Base-by-base conservation (phyloP, 129 eudicot genomes). In the Helichrysum umbraculigerum region DNA sequence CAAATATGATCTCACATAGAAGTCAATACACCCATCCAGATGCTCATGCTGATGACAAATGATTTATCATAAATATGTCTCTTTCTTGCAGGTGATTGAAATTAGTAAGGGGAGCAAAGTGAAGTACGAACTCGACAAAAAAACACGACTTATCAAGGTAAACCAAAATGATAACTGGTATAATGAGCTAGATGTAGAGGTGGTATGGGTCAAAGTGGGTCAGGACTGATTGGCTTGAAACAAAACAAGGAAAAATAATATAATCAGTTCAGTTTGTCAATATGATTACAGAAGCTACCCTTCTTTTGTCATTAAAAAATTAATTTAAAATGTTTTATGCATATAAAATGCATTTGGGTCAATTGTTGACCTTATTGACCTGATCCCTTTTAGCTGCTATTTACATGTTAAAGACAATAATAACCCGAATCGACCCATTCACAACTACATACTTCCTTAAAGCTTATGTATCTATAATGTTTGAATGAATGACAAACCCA, bases 121-220 rank as follows among this genome's bases (percentile, higher is more conserved):
- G 65, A 93, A 93, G 79, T 93, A 93, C 39, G 98, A 93, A 71
- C 98, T 93, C 34, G 98, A 93, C 91, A 93, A 93, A 78, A 88
- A 90, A 70, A 90, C 98, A 80, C 97, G 98, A 66, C 91, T 93
- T 25, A 93, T 93, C 84, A 93, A 93, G 96, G 98, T 88, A 80
- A 68, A 32, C 66, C 15, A 22, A 19, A 50, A 72, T 72, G 30
- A 67, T 72, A 65, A 20, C 12, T 62, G 57, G 22, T 66, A 47
- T 20, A 37, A n/a, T 10, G 19, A 66, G 54, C 52, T 21, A 66
- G 68, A 63, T 54, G 22, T 54, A 54, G 52, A 44, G 52, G 17
- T 12, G 52, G 52, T 44, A 44, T 12, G 17, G 52, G 52, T 44
- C 52, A 44, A 44, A 44, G 52, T 44, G 52, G 52, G 52, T 12